phyloP scores from a whole-genome alignment of 2,329 filamentous ascomycete genomes.

The Ophiostoma angusticollis region DNA sequence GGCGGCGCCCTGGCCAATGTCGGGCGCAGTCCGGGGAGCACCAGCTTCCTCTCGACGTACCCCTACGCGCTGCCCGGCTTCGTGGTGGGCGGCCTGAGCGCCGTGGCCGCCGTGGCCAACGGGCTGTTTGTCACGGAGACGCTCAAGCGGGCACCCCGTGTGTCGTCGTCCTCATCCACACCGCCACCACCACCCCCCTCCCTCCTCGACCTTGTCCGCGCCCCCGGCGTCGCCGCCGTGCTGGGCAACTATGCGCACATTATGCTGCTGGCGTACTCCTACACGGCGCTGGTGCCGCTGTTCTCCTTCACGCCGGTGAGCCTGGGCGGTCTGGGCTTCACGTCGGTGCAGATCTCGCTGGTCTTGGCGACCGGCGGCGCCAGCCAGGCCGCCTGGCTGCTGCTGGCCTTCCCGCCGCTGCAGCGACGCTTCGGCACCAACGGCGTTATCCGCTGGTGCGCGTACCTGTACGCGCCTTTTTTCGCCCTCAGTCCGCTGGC shows the following conservation, averaged over 20 bases:
- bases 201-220: conserved; percentile 41
- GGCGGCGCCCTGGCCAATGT: conserved; percentile 57
- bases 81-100: conserved; percentile 39
- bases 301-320: conserved; percentile 51
- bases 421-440: conserved; percentile 56
- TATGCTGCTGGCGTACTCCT: conserved; percentile 57
- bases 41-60: conserved; percentile 48
- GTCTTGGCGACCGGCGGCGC: conserved; percentile 52
- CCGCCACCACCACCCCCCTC: conserved; percentile 18
- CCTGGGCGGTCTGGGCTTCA: conserved; percentile 54
- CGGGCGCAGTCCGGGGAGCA: conserved; percentile 16
- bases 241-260: conserved; percentile 53
- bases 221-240: conserved; percentile 53
- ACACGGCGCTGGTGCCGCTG: conserved; percentile 57
- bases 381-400: conserved; percentile 58
- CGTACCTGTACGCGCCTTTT: conserved; percentile 48
- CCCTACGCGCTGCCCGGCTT: conserved; percentile 55
- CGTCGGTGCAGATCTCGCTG: conserved; percentile 48
- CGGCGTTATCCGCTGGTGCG: conserved; percentile 47
- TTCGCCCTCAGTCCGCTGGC: conserved; percentile 41
- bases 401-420: conserved; percentile 55
- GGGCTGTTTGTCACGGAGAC: conserved; percentile 53
- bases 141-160: conserved; percentile 17
- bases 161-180: not conserved
- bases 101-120: conserved; percentile 37